phyloP scores from a whole-genome alignment of 2,329 filamentous ascomycete genomes.

The Fusarium phyllophilum region DNA sequence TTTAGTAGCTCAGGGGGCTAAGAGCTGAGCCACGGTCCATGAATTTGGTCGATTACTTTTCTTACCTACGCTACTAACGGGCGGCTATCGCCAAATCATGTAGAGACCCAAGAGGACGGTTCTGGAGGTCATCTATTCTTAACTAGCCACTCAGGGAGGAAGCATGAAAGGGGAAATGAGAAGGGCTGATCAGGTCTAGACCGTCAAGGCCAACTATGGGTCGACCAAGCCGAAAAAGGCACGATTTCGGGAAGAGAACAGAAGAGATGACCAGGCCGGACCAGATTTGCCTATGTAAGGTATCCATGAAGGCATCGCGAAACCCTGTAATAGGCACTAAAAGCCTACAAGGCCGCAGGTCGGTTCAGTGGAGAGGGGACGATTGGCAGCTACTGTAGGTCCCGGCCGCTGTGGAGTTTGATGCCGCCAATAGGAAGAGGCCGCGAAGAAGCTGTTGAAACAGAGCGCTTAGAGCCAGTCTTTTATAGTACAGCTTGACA shows the following conservation, averaged over 20 bases:
- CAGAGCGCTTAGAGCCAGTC: slow-evolving; percentile 39
- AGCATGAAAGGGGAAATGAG: slow-evolving; percentile 22
- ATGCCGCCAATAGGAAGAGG: slow-evolving; percentile 34
- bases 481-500: slow-evolving; percentile 1
- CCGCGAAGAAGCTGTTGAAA: slow-evolving; percentile 36
- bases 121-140: slow-evolving; percentile 27
- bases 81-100: slow-evolving; percentile 25
- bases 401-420: slow-evolving; percentile 30
- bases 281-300: background rate
- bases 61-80: slow-evolving; percentile 1
- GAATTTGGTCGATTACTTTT: background rate
- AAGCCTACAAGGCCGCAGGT: slow-evolving; percentile 33
- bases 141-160: slow-evolving; percentile 9
- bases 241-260: slow-evolving; percentile 2
- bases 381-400: slow-evolving; percentile 32
- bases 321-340: slow-evolving; percentile 15
- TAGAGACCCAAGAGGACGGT: slow-evolving; percentile 12
- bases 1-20: slow-evolving; percentile 19
- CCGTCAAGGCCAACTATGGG: slow-evolving; percentile 16
- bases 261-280: background rate
- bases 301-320: slow-evolving; percentile 24
- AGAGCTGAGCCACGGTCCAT: slow-evolving; percentile 20
- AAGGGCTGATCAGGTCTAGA: slow-evolving; percentile 34
- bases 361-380: slow-evolving; percentile 27
- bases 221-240: slow-evolving; percentile 13